These are phyloP conservation scores for Gossypium aridum DNA, from an alignment of 441 rosid genomes.

Conservation along the genomic window DNA sequence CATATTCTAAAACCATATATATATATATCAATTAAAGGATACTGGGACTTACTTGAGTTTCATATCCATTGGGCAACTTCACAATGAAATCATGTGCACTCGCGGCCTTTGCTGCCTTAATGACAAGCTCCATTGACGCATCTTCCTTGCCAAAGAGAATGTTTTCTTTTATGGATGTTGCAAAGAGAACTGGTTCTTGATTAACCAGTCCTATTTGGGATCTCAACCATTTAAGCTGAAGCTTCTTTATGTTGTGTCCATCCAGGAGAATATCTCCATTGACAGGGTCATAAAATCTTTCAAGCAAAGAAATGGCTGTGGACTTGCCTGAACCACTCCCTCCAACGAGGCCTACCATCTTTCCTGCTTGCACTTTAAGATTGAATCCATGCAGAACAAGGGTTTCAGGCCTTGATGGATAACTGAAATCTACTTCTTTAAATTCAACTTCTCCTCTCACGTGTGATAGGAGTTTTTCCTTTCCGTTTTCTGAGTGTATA, in stretches of 20 bases:
- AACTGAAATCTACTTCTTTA: slow-evolving; percentile 31
- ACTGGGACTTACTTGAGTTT: slow-evolving; percentile 27
- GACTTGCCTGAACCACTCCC: slow-evolving; percentile 45
- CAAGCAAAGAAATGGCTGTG: slow-evolving; percentile 32
- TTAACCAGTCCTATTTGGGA: slow-evolving; percentile 43
- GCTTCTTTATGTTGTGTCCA: slow-evolving; percentile 27
- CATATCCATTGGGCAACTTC: slow-evolving; percentile 31
- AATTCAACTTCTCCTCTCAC: slow-evolving; percentile 36
- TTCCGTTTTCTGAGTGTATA: slow-evolving; percentile 24
- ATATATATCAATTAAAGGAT: not conserved
- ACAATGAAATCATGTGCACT: slow-evolving; percentile 41
- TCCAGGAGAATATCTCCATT: slow-evolving; percentile 29
- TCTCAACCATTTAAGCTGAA: slow-evolving; percentile 39
- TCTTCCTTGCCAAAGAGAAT: slow-evolving; percentile 39
- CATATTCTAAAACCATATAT: not conserved
- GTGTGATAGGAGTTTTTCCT: slow-evolving; percentile 23
- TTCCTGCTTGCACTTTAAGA: slow-evolving; percentile 31
- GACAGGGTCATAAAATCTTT: slow-evolving; percentile 35
- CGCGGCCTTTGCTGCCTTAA: slow-evolving; percentile 32
- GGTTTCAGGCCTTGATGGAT: slow-evolving; percentile 32
- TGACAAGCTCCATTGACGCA: slow-evolving; percentile 26
- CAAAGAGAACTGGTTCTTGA: slow-evolving; percentile 39
- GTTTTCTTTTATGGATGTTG: slow-evolving; percentile 38
- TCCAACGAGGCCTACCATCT: slow-evolving; percentile 34
- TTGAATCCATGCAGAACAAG: slow-evolving; percentile 24